Evolutionary conservation across 2,329 filamentous ascomycete genomes (phyloP), one percentile per base, ranked within the genome.

Genomic region (Diaporthe capsici): DNA sequence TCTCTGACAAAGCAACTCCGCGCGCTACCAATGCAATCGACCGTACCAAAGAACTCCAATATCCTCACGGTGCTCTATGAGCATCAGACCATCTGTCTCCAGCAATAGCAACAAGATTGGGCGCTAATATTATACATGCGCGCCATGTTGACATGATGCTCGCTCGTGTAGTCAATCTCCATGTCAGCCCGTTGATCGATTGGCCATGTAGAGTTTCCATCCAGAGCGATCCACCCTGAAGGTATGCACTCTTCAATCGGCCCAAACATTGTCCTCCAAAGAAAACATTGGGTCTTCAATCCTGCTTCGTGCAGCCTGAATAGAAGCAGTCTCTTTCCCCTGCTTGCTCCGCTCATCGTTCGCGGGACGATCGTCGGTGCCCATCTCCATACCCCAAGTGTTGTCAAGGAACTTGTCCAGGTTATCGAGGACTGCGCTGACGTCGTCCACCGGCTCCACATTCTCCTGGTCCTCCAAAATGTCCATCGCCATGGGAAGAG

Each of bases 351-450:
- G 65, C 71, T 75, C 31, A 53, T 76, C 81, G 9, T 81, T 80
- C 12, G 80, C 81, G 73, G 81, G 76, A 0, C 82, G 81, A 12
- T 87, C 79, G 73, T 87, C 84, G 1, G 80, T 78, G 42, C 57
- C 68, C 22, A 47, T 63, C 31, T 86, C 83, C 3, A 85, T 77
- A 49, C 85, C 81, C 81, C 82, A 84, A 22, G 80, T 80, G 22
- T 77, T 55, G 55, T 85, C 84, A 10, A 88, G 78, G 72, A 88
- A 88, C 25, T 88, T 85, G 68, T 84, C 84, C 8, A 89, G 79
- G 76, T 89, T 86, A 28, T 85, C 82, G 75, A 89, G 81, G 1
- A 89, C 87, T 6, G 82, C 85, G n/a, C 82, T 85, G 51, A 87
- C 87, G 73, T 87, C 86, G 75, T 89, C 87, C 0, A 83, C 77